These are phyloP conservation scores for Ascochyta viciae-villosae DNA, from an alignment of 2,329 filamentous ascomycete species.

Conservation along the genomic window DNA sequence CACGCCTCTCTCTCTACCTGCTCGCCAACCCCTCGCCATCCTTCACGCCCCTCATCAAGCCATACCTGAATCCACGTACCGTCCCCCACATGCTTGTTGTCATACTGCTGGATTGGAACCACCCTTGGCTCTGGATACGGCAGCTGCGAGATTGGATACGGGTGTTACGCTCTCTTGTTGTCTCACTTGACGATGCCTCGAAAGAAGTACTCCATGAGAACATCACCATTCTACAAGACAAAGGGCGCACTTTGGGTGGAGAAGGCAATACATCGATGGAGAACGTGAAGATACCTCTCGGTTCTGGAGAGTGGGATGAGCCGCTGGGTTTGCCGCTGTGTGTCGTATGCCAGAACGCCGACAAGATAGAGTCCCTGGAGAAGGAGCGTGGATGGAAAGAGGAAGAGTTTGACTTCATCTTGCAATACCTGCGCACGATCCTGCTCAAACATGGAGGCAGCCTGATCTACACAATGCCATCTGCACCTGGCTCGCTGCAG, in stretches of 20 bases:
- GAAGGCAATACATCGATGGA: constrained; percentile 42
- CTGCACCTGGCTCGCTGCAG: constrained; percentile 75
- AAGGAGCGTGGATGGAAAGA: constrained; percentile 93
- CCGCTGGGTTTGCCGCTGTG: constrained; percentile 85
- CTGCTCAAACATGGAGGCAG: constrained; percentile 77
- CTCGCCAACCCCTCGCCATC: constrained; percentile 83
- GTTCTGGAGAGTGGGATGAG: constrained; percentile 93
- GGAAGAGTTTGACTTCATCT: constrained; percentile 92
- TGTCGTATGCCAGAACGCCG: constrained; percentile 95
- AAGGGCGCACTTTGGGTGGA: constrained; percentile 35
- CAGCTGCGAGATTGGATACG: constrained; percentile 90
- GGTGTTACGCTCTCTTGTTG: constrained; percentile 77
- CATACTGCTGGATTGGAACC: constrained; percentile 92
- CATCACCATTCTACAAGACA: constrained; percentile 79
- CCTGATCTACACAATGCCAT: constrained; percentile 53
- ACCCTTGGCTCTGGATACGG: constrained; percentile 91
- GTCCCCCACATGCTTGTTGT: constrained; percentile 87
- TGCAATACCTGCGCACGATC: constrained; percentile 90
- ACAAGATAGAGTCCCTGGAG: constrained; percentile 89
- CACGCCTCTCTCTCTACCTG: constrained; percentile 86
- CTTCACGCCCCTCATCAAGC: constrained; percentile 82
- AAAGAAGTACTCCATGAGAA: constrained; percentile 87
- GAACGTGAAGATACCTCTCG: constrained; percentile 70
- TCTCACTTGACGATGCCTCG: constrained; percentile 75
- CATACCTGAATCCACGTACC: constrained; percentile 82